Conservation (phyloP, 257 asterid genomes). For the Salvia miltiorrhiza region DNA sequence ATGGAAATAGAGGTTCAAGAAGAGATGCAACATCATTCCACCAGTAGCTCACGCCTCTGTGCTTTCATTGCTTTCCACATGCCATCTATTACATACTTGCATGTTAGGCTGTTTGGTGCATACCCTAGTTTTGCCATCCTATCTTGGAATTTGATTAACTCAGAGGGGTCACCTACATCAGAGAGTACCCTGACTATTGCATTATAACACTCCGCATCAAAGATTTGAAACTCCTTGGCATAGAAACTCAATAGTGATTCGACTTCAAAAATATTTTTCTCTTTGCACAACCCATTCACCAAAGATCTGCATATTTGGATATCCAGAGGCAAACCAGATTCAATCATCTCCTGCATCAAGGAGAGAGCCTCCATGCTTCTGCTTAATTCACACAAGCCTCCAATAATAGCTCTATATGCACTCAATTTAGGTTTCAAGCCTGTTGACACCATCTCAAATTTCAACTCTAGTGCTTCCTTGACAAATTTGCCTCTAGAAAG, state of each 20-base stretch:
- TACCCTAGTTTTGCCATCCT: conserved; percentile 71
- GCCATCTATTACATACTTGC: conserved; percentile 67
- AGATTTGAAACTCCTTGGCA: conserved; percentile 49
- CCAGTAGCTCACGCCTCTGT: conserved; percentile 26
- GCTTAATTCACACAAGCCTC: conserved; percentile 51
- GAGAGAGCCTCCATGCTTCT: conserved; percentile 58
- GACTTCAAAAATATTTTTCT: conserved; percentile 40
- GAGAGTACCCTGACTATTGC: conserved; percentile 40
- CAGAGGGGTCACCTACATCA: conserved; percentile 43
- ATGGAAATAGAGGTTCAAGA: not conserved
- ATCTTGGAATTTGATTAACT: conserved; percentile 54
- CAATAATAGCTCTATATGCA: conserved; percentile 52
- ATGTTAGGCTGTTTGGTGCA: conserved; percentile 52
- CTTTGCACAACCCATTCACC: conserved; percentile 52
- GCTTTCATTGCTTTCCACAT: conserved; percentile 43
- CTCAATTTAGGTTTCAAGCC: conserved; percentile 42
- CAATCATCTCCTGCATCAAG: conserved; percentile 67
- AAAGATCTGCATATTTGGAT: conserved; percentile 57
- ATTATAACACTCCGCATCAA: conserved; percentile 62
- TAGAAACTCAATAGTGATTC: conserved; percentile 45
- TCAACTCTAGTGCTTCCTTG: conserved; percentile 54
- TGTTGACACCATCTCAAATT: conserved; percentile 50
- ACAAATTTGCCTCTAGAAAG: conserved; percentile 50
- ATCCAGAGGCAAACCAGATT: conserved; percentile 48
- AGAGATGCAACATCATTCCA: conserved; percentile 21